Evolutionary conservation across 768 basidiomycete genomes (phyloP).

Genomic region (Amanita jacksonii): DNA sequence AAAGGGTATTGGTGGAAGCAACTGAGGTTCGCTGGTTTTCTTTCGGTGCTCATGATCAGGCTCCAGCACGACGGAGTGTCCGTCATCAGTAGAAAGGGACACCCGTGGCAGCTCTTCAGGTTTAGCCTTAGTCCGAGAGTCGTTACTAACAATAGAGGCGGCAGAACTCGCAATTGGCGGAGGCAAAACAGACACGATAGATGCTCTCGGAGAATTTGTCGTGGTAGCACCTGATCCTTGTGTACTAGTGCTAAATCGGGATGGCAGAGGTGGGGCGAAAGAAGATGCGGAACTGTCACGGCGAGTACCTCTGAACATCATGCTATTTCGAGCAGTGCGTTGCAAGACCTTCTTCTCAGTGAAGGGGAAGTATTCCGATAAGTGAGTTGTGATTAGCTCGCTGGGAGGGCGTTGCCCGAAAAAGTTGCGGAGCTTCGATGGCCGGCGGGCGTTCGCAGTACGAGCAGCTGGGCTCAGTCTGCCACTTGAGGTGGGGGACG

Average conservation of each 20-base stretch:
- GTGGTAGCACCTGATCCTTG: conserved; percentile 35
- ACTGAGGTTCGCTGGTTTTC: conserved; percentile 34
- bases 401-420: conserved; percentile 97
- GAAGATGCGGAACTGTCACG: conserved; percentile 46
- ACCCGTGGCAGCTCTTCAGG: conserved; percentile 55
- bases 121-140: not conserved
- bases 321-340: conserved; percentile 83
- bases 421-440: conserved; percentile 84
- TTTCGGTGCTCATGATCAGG: conserved; percentile 22
- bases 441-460: conserved; percentile 32
- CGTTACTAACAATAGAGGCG: conserved; percentile 8
- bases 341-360: conserved; percentile 87
- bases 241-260: conserved; percentile 57
- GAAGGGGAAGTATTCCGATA: conserved; percentile 92
- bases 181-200: conserved; percentile 39
- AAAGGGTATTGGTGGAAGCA: conserved; percentile 72
- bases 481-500: conserved; percentile 37
- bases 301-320: conserved; percentile 46
- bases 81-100: conserved; percentile 69
- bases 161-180: conserved; percentile 27
- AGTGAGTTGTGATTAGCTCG: conserved; percentile 91
- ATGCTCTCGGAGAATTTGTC: conserved; percentile 35
- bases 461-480: conserved; percentile 25
- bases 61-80: conserved; percentile 52
- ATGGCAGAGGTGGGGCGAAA: conserved; percentile 36